A percentile compares a stretch with the other conserved stretches of the same genome.
These are phyloP conservation scores for Dorcoceras hygrometricum DNA, from an alignment of 257 asterid species.

Conservation along the genomic window DNA sequence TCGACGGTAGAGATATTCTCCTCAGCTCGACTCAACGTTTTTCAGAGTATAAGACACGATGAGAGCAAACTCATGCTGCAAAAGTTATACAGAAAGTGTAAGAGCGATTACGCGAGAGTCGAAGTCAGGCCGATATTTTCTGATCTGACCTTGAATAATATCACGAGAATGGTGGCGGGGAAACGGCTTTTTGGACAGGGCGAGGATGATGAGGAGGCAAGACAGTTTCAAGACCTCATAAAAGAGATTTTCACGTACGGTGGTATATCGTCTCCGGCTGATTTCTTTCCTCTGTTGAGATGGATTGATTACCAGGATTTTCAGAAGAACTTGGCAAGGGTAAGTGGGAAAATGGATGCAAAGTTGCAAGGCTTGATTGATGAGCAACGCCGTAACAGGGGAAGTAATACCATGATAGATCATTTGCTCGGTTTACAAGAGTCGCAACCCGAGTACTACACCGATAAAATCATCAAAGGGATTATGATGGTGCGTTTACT, in stretches of 20 bases:
- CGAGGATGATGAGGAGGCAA: conserved; percentile 36
- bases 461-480: conserved; percentile 51
- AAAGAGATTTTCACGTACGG: too few relatives aligned
- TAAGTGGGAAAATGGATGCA: conserved; percentile 31
- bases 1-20: conserved; percentile 48
- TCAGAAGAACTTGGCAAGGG: conserved; percentile 35
- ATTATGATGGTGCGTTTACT: conserved; percentile 35
- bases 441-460: too few relatives aligned
- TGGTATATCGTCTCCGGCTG: too few relatives aligned
- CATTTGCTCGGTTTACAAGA: conserved; percentile 57
- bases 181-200: conserved; percentile 49
- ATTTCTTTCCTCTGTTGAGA: too few relatives aligned
- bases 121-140: conserved; percentile 31
- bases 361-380: conserved; percentile 52
- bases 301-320: too few relatives aligned
- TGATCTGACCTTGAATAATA: conserved; percentile 41
- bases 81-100: conserved; percentile 20
- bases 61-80: conserved; percentile 33
- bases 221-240: conserved; percentile 37
- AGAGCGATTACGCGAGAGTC: conserved; percentile 24
- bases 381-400: conserved; percentile 29
- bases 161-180: conserved; percentile 68
- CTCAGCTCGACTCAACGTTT: conserved; percentile 43
- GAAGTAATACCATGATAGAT: conserved; percentile 44
- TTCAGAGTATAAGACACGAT: conserved; percentile 33